Evolutionary conservation across 2,329 filamentous ascomycete species (phyloP), one percentile per base, ranked within the genome.

Genomic region (Calonectria multiphialidica): DNA sequence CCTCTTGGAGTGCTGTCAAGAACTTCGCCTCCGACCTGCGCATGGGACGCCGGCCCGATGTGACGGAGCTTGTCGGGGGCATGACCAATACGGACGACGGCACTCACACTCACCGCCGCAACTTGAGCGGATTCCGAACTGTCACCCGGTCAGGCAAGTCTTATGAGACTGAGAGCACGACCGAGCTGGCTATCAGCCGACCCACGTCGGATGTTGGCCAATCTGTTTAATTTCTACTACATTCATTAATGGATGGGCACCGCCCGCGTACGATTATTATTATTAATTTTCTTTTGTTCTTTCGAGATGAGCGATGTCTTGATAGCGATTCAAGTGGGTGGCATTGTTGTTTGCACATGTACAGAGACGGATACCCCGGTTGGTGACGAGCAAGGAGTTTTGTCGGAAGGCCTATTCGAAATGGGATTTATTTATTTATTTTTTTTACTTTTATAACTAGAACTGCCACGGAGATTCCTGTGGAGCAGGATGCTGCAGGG

Each of bases 1-100:
- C 93, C 1, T 94, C 93, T 7, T 90, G 91, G 87, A 83, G 89
- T 62, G 92, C 92, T 0, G 92, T 91, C 79, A 88, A 88, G 80
- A 83, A 83, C 37, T 81, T 91, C 33, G 83, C 81, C 66, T 77
- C 78, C 12, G 85, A 87, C 57, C 69, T 87, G n/a, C 72, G 76
- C 57, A 70, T 75, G 64, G 77, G 77, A 15, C 80, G 75, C 44
- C 74, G 79, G 25, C 77, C 80, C 30, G 74, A 78, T 42, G 81
- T 84, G 30, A 80, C 82, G 7, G 86, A 86, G 63, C 72, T 87
- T 1, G 76, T 79, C 9, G 76, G 77, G 30, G 78, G 78, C 47
- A 78, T 79, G 75, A 70, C 67, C 23, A 66, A 74, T 28, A 59
- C 76, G 57, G 42, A 21, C 55, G 66, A 47, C 66, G 70, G 25